Percentiles rank a stretch among this genome's conserved stretches.
Conservation (phyloP, 1,139 yeast species). For the Geotrichum europaeum region DNA sequence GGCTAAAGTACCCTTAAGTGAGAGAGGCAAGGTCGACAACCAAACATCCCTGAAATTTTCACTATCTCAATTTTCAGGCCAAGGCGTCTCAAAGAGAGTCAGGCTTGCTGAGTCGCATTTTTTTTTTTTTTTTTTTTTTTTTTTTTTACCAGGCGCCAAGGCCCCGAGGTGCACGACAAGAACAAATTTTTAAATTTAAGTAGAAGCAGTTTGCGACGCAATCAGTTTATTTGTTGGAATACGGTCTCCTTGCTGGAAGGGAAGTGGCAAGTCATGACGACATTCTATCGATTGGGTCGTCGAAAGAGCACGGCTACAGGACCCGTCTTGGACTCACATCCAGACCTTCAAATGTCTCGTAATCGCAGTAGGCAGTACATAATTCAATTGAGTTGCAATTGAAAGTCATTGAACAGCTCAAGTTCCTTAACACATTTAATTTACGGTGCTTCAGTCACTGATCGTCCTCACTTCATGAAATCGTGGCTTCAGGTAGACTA, state of each 20-base stretch:
- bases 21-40: background rate
- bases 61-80: background rate
- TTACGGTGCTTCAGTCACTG: background rate
- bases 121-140: background rate
- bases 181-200: background rate
- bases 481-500: background rate
- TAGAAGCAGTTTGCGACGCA: background rate
- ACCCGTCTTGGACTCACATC: no score
- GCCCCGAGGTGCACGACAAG: background rate
- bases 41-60: background rate
- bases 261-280: background rate
- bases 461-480: background rate
- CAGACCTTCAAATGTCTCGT: no score
- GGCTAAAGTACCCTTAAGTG: background rate
- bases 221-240: background rate
- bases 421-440: no score
- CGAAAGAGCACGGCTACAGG: background rate
- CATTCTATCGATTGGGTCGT: background rate
- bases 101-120: no score
- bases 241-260: background rate
- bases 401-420: no score
- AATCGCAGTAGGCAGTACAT: no score
- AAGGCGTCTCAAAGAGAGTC: no score
- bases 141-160: background rate
- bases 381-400: no score